Conservation (phyloP, 495 filamentous ascomycete genomes). For the Massariosphaeria phaeospora region DNA sequence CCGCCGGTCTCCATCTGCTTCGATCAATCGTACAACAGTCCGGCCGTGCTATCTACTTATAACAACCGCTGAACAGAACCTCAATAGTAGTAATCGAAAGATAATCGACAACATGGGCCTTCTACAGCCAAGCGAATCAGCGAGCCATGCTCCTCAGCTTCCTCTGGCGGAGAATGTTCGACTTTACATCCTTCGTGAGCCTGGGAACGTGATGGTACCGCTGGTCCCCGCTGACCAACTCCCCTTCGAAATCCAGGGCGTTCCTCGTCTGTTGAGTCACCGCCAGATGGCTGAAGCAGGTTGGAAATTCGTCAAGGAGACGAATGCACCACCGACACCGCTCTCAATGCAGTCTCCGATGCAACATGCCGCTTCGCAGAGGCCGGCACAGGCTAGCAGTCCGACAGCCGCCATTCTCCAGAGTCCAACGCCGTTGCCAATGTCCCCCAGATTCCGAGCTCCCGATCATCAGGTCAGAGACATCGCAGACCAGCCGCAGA, state of each 20-base stretch:
- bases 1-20: no score
- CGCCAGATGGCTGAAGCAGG: background rate
- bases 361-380: no score
- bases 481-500: background rate
- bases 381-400: no score
- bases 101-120: no score
- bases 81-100: no score
- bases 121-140: no score
- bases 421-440: background rate
- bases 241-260: constrained; percentile 2
- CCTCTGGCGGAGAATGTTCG: background rate
- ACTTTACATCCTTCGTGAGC: constrained; percentile 7
- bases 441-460: background rate
- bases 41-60: no score
- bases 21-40: no score
- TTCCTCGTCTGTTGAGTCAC: constrained; percentile 9
- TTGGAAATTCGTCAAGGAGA: constrained; percentile 8
- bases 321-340: background rate
- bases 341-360: background rate
- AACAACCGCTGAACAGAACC: no score
- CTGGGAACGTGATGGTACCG: constrained; percentile 7
- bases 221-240: constrained; percentile 15
- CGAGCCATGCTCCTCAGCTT: no score
- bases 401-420: no score
- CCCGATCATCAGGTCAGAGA: background rate